phyloP scores from a whole-genome alignment of 2,329 filamentous ascomycete genomes.

The Chaetomium globosum region DNA sequence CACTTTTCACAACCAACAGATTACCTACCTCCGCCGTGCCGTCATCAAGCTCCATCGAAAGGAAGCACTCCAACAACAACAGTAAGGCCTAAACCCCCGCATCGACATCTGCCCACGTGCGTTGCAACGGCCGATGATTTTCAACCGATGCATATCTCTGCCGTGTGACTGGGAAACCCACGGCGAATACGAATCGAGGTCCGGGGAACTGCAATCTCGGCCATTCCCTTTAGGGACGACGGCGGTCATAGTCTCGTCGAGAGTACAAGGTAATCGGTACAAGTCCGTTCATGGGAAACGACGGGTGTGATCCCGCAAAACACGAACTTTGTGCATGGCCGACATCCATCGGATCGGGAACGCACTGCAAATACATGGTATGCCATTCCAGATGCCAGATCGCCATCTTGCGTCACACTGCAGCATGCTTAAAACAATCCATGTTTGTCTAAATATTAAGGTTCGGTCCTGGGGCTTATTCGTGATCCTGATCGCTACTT shows the following conservation, averaged over 20 bases:
- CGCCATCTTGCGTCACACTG: background rate
- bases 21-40: background rate
- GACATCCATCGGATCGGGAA: slow-evolving; percentile 9
- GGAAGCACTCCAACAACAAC: background rate
- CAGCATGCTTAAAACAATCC: background rate
- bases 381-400: slow-evolving; percentile 3
- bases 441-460: background rate
- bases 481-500: background rate
- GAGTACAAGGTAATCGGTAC: too few species aligned
- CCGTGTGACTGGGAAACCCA: background rate
- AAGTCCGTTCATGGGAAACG: background rate
- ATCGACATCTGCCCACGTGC: background rate
- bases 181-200: background rate
- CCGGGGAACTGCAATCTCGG: background rate
- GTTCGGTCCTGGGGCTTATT: background rate
- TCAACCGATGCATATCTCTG: background rate
- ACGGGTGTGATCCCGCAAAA: slow-evolving; percentile 2
- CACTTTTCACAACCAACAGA: background rate
- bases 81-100: background rate
- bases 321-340: background rate
- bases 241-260: background rate
- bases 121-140: slow-evolving; percentile 3
- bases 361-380: background rate
- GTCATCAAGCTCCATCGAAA: background rate
- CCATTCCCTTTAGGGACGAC: background rate